These are phyloP conservation scores for Colletotrichum musae DNA, from an alignment of 2,329 filamentous ascomycete species.

Conservation along the genomic window DNA sequence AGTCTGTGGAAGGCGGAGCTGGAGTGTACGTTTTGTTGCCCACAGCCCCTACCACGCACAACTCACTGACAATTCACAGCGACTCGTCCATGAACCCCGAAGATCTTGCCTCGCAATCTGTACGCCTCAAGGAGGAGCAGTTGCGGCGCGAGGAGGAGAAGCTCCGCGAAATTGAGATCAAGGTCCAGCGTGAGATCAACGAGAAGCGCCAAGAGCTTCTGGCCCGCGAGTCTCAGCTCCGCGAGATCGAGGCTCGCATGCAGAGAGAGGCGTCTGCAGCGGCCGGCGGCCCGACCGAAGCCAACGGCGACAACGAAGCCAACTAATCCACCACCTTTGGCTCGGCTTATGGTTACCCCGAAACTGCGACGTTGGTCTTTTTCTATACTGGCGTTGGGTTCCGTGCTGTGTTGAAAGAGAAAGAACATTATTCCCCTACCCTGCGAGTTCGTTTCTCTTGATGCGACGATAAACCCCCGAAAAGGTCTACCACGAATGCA, in stretches of 20 bases:
- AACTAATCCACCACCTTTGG: conserved; percentile 54
- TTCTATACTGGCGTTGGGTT: conserved; percentile 65
- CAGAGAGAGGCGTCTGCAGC: conserved; percentile 81
- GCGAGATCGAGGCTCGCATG: conserved; percentile 99
- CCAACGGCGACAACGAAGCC: conserved; percentile 70
- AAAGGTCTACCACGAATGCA: conserved; percentile 44
- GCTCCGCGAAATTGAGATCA: conserved; percentile 98
- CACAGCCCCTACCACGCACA: background rate
- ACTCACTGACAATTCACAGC: conserved; percentile 56
- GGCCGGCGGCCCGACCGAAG: conserved; percentile 57
- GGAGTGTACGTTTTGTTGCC: conserved; percentile 78
- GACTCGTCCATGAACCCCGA: conserved; percentile 98
- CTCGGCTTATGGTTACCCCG: conserved; percentile 46
- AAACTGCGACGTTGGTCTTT: conserved; percentile 61
- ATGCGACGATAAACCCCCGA: conserved; percentile 50
- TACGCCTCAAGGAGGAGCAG: conserved; percentile 99
- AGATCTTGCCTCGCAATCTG: conserved; percentile 95
- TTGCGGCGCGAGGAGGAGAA: conserved; percentile 99
- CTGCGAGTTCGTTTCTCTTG: conserved; percentile 55
- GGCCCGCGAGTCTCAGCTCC: conserved; percentile 97
- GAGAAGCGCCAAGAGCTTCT: conserved; percentile 99
- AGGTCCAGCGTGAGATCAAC: conserved; percentile 99
- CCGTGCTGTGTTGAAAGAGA: conserved; percentile 59
- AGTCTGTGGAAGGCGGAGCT: conserved; percentile 95
- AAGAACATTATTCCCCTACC: conserved; percentile 59